phyloP scores from a whole-genome alignment of 2,329 filamentous ascomycete genomes.

The Penicillium fuscoglaucum region DNA sequence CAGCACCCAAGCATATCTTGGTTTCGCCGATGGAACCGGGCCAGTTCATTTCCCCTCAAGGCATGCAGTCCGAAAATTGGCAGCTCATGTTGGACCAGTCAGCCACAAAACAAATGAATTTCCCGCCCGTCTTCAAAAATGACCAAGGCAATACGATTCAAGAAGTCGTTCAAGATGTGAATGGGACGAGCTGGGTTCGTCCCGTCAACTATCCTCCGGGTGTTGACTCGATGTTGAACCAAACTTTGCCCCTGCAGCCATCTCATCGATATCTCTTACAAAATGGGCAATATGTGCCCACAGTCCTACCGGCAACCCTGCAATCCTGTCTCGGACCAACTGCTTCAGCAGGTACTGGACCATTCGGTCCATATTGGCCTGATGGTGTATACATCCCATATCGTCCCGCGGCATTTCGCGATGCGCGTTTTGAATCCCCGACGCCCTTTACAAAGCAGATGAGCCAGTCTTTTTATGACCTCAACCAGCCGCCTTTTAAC shows the following conservation, averaged over 20 bases:
- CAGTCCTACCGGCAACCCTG: constrained; percentile 59
- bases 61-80: constrained; percentile 37
- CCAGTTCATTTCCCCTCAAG: constrained; percentile 34
- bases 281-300: constrained; percentile 55
- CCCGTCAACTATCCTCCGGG: constrained; percentile 51
- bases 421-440: constrained; percentile 48
- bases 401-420: constrained; percentile 58
- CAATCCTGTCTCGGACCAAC: constrained; percentile 60
- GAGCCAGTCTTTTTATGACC: constrained; percentile 31
- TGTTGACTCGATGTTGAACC: constrained; percentile 63
- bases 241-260: constrained; percentile 50
- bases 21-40: constrained; percentile 59
- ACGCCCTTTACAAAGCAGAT: constrained; percentile 25
- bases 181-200: constrained; percentile 44
- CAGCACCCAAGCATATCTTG: constrained; percentile 79
- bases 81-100: constrained; percentile 32
- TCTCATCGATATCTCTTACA: constrained; percentile 44
- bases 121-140: constrained; percentile 42
- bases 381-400: constrained; percentile 63
- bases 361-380: constrained; percentile 64
- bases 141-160: constrained; percentile 32
- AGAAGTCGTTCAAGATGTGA: constrained; percentile 35
- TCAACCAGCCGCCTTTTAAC: constrained; percentile 32
- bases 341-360: constrained; percentile 57
- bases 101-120: constrained; percentile 37